Percentiles rank a stretch among this genome's conserved stretches.
Evolutionary conservation across 2,329 filamentous ascomycete genomes (phyloP).

Genomic region (Paracorniculantispora psalliotae): DNA sequence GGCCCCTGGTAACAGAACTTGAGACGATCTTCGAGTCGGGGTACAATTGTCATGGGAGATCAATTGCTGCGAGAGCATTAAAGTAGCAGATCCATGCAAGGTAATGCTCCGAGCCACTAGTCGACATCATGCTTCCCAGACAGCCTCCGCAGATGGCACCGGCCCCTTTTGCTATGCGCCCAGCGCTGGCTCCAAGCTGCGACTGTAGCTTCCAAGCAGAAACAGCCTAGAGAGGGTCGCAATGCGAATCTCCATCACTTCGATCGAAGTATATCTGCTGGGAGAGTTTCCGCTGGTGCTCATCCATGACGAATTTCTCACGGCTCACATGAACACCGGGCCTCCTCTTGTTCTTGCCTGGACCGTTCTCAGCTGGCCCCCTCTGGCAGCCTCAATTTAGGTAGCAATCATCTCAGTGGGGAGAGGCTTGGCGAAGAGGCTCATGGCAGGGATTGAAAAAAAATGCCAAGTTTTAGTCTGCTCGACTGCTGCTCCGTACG

Average conservation of each 20-base stretch:
- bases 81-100: conserved; percentile 37
- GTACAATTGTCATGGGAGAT: conserved; percentile 21
- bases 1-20: conserved; percentile 17
- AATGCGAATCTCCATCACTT: not conserved
- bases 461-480: conserved; percentile 3
- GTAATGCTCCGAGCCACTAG: conserved; percentile 10
- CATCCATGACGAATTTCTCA: not conserved
- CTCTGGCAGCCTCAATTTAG: conserved; percentile 1
- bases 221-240: no score
- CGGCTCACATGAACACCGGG: not conserved
- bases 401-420: conserved; percentile 1
- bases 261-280: not conserved
- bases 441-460: not conserved
- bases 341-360: not conserved
- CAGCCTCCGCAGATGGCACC: not conserved
- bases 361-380: not conserved
- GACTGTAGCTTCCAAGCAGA: not conserved
- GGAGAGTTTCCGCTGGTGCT: not conserved
- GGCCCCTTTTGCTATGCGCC: not conserved
- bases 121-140: not conserved
- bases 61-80: conserved; percentile 40
- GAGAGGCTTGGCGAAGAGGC: conserved; percentile 7
- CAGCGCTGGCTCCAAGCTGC: not conserved
- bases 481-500: not conserved
- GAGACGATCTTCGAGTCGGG: conserved; percentile 26